phyloP scores from a whole-genome alignment of 345 rosid genomes.

The Melaleuca quinquenervia region DNA sequence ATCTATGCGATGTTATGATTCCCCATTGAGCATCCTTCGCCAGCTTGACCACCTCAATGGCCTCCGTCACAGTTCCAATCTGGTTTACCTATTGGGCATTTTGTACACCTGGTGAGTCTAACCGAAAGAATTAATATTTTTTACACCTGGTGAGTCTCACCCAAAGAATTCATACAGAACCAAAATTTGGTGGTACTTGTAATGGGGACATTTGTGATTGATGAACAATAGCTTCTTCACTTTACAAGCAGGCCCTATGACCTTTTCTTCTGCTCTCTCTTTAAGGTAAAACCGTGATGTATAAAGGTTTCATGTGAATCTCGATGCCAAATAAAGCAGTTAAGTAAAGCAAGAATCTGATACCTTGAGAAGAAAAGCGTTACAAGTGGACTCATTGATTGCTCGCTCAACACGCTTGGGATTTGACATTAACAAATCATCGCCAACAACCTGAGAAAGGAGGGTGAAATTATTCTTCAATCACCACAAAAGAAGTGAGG shows the following conservation, averaged over 20 bases:
- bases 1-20: constrained; percentile 77
- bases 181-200: background rate
- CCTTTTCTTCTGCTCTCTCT: background rate
- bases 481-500: background rate
- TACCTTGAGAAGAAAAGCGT: constrained; percentile 95
- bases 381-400: constrained; percentile 69
- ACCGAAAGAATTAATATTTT: background rate
- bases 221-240: background rate
- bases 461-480: background rate
- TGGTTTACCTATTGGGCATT: constrained; percentile 57
- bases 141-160: background rate
- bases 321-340: background rate
- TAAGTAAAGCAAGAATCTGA: background rate
- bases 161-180: background rate
- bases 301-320: background rate
- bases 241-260: background rate
- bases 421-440: constrained; percentile 78
- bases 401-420: constrained; percentile 78
- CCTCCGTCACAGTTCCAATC: constrained; percentile 96
- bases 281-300: background rate
- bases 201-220: background rate
- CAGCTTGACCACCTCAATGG: constrained; percentile 81
- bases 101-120: background rate
- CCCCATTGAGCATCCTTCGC: constrained; percentile 96
- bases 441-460: constrained; percentile 80